These are phyloP conservation scores for Zygoascus flipseniorum DNA, from an alignment of 805 yeast genomes.

Conservation along the genomic window DNA sequence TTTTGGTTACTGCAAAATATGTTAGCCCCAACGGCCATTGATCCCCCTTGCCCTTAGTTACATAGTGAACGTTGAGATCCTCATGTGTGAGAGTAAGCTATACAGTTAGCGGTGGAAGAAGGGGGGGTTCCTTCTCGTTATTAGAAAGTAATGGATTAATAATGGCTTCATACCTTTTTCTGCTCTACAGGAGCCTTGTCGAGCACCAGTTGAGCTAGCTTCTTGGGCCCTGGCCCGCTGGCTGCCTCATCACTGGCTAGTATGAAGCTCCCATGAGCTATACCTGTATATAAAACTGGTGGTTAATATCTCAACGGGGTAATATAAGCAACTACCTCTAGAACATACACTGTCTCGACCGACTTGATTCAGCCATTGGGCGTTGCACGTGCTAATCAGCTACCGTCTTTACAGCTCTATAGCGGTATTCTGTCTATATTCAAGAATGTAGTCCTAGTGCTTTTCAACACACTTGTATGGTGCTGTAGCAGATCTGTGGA, in stretches of 20 bases:
- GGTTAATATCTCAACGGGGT: not conserved
- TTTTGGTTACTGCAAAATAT: conserved; percentile 20
- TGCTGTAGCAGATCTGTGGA: too few species aligned
- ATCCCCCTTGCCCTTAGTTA: conserved; percentile 18
- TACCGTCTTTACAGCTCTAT: too few species aligned
- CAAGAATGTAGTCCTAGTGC: too few species aligned
- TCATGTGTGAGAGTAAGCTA: conserved; percentile 26
- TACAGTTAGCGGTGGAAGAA: not conserved
- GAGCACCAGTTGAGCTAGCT: conserved; percentile 14
- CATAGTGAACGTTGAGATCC: conserved; percentile 25
- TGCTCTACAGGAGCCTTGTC: conserved; percentile 21
- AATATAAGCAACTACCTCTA: not conserved
- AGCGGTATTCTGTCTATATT: too few species aligned
- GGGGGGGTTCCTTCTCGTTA: not conserved
- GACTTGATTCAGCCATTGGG: conserved; percentile 2
- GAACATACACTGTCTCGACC: not conserved
- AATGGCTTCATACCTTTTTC: conserved; percentile 15
- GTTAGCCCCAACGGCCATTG: conserved; percentile 23
- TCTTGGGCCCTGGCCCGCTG: conserved; percentile 7
- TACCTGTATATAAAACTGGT: conserved; percentile 13
- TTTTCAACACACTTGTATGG: too few species aligned
- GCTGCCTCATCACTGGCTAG: conserved; percentile 12
- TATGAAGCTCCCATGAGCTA: conserved; percentile 9
- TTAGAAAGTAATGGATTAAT: not conserved
- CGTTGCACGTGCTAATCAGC: too few species aligned